Evolutionary conservation across 129 eudicot genomes (phyloP), one percentile per base, ranked within the genome.

Genomic region (Flaveria ramosissima): DNA sequence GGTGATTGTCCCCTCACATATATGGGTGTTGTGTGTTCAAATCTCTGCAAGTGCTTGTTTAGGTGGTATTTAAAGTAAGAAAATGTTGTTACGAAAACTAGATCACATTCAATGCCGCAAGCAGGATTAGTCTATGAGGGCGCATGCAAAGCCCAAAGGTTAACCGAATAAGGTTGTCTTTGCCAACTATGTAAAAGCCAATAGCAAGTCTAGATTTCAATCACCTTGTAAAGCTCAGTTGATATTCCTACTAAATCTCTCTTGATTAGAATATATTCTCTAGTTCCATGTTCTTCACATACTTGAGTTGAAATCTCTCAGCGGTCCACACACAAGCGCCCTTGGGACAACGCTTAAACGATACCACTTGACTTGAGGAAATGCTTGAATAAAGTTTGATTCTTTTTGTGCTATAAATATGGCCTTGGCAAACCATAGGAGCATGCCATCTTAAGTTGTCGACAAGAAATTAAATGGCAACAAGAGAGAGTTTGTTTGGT

Each of bases 401-500:
- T 45, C 30, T 43, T 21, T 42, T 42, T 4, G 48, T 43, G 72
- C 32, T 68, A 68, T 68, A 41, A 43, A 68, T 68, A 42, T 2
- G 50, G 36, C 7, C 55, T 10, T 68, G 32, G 12, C 27, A 17
- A 45, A 42, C 55, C 53, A 20, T 43, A 68, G 17, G 16, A 68
- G 0, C 45, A 20, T 19, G 11, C 17, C 55, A 43, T 42, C 9
- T 41, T 68, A 65, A 36, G 50, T 65, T 65, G 15, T 16, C 13
- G 39, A 36, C 50, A 15, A 55, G 24, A 53, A 53, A 17, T 8
- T 32, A 39, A 65, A 1, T 27, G n/a, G 66, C 66, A 9, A 60
- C 36, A 73, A 70, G 75, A 50, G 56, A 82, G 83, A 79, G 80
- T 55, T 36, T 16, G 87, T 82, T 81, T 75, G 85, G 83, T 84